Evolutionary conservation across 345 rosid species (phyloP).

Genomic region (Brassica cretica): DNA sequence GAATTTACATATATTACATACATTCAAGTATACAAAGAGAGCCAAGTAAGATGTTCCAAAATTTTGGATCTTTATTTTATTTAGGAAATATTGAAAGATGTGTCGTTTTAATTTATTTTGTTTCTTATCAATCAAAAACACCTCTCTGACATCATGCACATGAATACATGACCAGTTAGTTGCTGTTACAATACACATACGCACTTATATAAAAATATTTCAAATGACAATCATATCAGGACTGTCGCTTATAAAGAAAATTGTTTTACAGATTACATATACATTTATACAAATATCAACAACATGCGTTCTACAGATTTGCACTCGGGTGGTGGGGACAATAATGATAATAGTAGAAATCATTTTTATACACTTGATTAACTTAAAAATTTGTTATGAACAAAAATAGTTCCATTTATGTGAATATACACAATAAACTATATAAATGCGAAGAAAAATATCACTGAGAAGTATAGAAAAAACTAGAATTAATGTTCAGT

Average conservation of each 20-base stretch:
- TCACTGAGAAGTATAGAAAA: background rate
- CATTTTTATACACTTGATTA: background rate
- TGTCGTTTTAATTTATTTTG: background rate
- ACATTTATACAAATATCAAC: background rate
- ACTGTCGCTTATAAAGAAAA: background rate
- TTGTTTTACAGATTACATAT: background rate
- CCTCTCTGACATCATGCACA: conserved; percentile 28
- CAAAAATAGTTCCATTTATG: background rate
- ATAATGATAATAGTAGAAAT: background rate
- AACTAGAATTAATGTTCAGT: background rate
- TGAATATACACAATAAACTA: background rate
- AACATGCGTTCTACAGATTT: background rate
- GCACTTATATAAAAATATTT: background rate
- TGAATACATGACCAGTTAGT: conserved; percentile 22
- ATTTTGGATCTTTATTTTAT: background rate
- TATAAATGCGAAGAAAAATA: conserved; percentile 2
- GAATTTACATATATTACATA: background rate
- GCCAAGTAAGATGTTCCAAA: conserved; percentile 11
- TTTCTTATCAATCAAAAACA: background rate
- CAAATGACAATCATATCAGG: background rate
- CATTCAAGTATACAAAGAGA: background rate
- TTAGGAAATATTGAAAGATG: conserved; percentile 14
- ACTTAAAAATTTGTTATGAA: background rate
- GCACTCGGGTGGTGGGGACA: background rate
- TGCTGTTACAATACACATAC: background rate